A percentile compares a stretch with the other conserved stretches of the same genome.
Conservation (phyloP, 177 flowering plant genomes). For the Vitis hybrid region DNA sequence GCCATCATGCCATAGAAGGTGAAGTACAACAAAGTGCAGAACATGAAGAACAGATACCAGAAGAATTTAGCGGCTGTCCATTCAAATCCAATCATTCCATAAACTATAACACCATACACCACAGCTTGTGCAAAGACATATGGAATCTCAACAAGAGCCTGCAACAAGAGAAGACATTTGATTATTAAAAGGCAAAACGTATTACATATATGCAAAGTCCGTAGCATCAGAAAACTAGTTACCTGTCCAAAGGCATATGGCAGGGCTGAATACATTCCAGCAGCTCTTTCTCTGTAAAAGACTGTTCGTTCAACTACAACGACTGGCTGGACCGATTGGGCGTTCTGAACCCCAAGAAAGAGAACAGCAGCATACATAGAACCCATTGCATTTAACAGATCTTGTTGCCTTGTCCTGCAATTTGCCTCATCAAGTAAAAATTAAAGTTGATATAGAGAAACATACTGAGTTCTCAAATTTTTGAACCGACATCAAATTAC, state of each 20-base stretch:
- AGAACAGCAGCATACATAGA: constrained; percentile 39
- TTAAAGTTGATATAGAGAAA: background rate
- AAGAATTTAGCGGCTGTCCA: constrained; percentile 26
- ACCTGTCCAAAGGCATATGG: constrained; percentile 41
- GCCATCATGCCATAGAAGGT: constrained; percentile 36
- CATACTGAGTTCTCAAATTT: background rate
- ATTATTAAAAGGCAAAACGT: background rate
- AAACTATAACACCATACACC: constrained; percentile 19
- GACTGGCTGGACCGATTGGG: constrained; percentile 35
- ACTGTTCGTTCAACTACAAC: constrained; percentile 39
- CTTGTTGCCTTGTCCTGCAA: constrained; percentile 24
- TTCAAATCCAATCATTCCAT: constrained; percentile 32
- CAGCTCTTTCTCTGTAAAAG: constrained; percentile 41
- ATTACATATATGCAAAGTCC: background rate
- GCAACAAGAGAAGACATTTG: background rate
- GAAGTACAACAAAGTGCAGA: constrained; percentile 30
- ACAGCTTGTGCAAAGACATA: constrained; percentile 20
- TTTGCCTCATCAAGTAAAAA: background rate
- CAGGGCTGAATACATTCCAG: constrained; percentile 45
- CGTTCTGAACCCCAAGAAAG: constrained; percentile 39
- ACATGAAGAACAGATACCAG: constrained; percentile 28
- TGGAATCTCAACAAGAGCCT: constrained; percentile 34
- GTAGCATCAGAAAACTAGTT: background rate
- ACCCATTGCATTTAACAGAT: constrained; percentile 41
- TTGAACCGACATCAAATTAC: constrained; percentile 11